These are phyloP conservation scores for Torrubiella hemipterigena DNA, from an alignment of 2,329 filamentous ascomycete species.

Conservation along the genomic window DNA sequence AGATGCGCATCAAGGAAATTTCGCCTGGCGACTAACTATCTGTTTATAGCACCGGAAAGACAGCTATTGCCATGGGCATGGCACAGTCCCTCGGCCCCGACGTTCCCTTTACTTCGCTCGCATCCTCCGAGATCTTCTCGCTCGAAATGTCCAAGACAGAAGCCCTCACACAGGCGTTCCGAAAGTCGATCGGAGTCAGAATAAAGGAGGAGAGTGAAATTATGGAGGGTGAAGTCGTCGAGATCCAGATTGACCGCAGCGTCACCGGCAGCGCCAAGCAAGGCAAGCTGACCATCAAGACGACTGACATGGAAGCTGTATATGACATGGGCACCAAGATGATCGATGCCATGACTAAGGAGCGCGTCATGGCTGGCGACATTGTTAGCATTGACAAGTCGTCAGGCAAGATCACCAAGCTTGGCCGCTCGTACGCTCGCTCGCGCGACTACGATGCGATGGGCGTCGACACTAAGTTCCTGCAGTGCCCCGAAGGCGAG, in stretches of 20 bases:
- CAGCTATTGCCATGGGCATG: slow-evolving; percentile 98
- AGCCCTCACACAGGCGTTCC: slow-evolving; percentile 94
- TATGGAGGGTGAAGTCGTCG: slow-evolving; percentile 97
- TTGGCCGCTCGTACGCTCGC: slow-evolving; percentile 86
- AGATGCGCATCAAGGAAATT: background rate
- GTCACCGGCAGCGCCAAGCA: slow-evolving; percentile 96
- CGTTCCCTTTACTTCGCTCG: slow-evolving; percentile 91
- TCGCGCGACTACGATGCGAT: slow-evolving; percentile 98
- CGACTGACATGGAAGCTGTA: slow-evolving; percentile 98
- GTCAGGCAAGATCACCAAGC: slow-evolving; percentile 93
- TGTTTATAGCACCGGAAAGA: slow-evolving; percentile 74
- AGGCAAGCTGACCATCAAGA: slow-evolving; percentile 98
- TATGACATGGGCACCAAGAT: slow-evolving; percentile 99
- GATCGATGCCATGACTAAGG: slow-evolving; percentile 99
- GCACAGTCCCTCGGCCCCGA: slow-evolving; percentile 88
- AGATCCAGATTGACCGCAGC: slow-evolving; percentile 96
- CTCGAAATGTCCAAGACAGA: slow-evolving; percentile 99
- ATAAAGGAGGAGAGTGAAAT: slow-evolving; percentile 99
- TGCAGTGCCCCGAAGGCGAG: slow-evolving; percentile 95
- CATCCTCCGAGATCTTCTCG: slow-evolving; percentile 94
- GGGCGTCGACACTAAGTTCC: slow-evolving; percentile 95
- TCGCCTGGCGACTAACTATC: background rate
- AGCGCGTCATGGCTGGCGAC: slow-evolving; percentile 96
- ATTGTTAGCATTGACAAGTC: slow-evolving; percentile 99
- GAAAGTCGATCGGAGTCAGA: slow-evolving; percentile 92